A percentile compares a stretch with the other conserved stretches of the same genome.
Evolutionary conservation across 192 early-diverging fungal species (phyloP).

Genomic region (Gonapodya sp.): DNA sequence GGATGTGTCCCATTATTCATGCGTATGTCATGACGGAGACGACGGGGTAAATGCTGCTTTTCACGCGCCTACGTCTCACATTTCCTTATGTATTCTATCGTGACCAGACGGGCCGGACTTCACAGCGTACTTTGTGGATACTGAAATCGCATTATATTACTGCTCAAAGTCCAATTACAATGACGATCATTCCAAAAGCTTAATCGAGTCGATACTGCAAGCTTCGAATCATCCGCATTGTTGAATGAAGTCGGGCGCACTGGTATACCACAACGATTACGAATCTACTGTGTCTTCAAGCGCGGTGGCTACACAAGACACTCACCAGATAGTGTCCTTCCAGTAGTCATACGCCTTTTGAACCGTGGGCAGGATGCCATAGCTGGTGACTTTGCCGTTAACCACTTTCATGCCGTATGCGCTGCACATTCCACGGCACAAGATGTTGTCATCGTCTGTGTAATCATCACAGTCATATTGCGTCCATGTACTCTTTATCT

Average conservation of each 20-base stretch:
- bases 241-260: background rate
- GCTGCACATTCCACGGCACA: constrained; percentile 1
- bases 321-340: background rate
- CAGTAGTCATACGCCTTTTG: background rate
- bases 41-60: background rate
- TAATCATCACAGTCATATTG: background rate
- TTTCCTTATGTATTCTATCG: too few species aligned
- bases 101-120: too few species aligned
- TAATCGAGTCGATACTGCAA: background rate
- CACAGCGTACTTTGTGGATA: too few species aligned
- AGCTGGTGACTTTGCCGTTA: background rate
- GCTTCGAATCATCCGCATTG: background rate
- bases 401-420: constrained; percentile 3
- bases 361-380: background rate
- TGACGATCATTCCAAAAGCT: background rate
- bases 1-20: constrained; percentile 37
- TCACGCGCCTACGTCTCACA: too few species aligned
- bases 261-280: background rate
- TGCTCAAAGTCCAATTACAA: background rate
- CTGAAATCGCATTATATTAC: too few species aligned
- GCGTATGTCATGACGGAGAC: constrained; percentile 54
- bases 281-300: background rate
- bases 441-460: constrained; percentile 1
- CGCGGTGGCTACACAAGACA: background rate
- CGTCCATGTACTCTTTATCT: background rate